Conservation (phyloP, 2,329 filamentous ascomycete genomes). For the Basipetospora chlamydospora region DNA sequence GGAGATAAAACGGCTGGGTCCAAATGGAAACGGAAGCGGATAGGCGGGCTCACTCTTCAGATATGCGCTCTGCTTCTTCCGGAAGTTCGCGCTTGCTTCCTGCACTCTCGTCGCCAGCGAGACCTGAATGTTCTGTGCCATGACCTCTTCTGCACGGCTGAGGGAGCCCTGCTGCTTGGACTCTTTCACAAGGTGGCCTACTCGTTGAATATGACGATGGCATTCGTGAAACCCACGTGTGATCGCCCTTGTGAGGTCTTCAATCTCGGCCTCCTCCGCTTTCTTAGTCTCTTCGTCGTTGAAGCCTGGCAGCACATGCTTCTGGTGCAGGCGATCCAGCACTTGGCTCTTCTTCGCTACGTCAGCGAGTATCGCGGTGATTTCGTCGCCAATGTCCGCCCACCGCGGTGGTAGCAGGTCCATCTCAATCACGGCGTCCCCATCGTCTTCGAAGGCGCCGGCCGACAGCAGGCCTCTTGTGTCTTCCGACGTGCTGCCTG, state of each 20-base stretch:
- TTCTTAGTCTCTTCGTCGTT: slow-evolving; percentile 85
- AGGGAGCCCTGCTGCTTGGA: slow-evolving; percentile 58
- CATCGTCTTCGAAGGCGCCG: slow-evolving; percentile 67
- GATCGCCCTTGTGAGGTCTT: slow-evolving; percentile 77
- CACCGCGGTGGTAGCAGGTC: slow-evolving; percentile 87
- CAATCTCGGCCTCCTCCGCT: slow-evolving; percentile 79
- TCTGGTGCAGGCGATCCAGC: slow-evolving; percentile 87
- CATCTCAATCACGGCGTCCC: slow-evolving; percentile 96
- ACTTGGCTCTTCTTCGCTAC: slow-evolving; percentile 72
- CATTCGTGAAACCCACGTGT: slow-evolving; percentile 82
- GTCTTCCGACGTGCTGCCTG: slow-evolving; percentile 35
- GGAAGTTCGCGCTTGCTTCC: slow-evolving; percentile 79
- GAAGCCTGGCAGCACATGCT: slow-evolving; percentile 91
- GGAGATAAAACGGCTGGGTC: not conserved
- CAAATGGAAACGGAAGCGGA: not conserved
- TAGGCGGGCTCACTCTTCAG: slow-evolving; percentile 85
- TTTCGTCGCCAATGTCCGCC: slow-evolving; percentile 90
- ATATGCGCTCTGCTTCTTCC: slow-evolving; percentile 96
- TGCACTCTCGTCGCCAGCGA: slow-evolving; percentile 78
- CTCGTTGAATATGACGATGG: slow-evolving; percentile 72
- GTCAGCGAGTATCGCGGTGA: slow-evolving; percentile 65
- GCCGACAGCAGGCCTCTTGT: slow-evolving; percentile 71
- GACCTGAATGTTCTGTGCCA: slow-evolving; percentile 93
- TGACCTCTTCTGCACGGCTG: slow-evolving; percentile 74
- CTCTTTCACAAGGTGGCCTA: slow-evolving; percentile 78